Conservation (phyloP, 2,329 filamentous ascomycete genomes). For the Lachnellula cervina region DNA sequence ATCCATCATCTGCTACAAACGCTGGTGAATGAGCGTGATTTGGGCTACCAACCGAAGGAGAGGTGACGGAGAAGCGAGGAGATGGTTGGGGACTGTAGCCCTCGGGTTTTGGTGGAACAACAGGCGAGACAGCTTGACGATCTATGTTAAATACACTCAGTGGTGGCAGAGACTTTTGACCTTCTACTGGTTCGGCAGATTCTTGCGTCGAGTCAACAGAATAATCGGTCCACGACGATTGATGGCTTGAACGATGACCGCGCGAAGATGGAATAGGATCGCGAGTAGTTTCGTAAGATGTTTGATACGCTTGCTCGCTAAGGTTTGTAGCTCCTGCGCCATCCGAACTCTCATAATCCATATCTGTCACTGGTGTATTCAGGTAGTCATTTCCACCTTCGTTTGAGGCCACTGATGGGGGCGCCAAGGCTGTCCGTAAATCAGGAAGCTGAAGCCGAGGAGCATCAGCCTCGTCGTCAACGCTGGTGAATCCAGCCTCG, state of each 20-base stretch:
- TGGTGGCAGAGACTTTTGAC: background rate
- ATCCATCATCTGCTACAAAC: constrained; percentile 21
- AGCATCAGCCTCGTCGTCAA: constrained; percentile 8
- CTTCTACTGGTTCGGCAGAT: constrained; percentile 7
- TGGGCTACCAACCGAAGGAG: constrained; percentile 8
- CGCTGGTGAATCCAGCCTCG: constrained; percentile 8
- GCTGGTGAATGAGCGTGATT: constrained; percentile 20
- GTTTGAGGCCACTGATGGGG: constrained; percentile 15
- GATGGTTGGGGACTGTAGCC: constrained; percentile 25
- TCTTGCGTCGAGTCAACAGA: constrained; percentile 24
- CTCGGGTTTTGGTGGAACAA: constrained; percentile 22
- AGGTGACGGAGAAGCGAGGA: constrained; percentile 12
- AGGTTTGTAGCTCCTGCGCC: constrained; percentile 13
- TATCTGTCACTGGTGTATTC: constrained; percentile 27
- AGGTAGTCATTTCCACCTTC: constrained; percentile 20
- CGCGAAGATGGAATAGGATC: constrained; percentile 12
- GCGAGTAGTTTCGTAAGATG: constrained; percentile 16
- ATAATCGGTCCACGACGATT: constrained; percentile 29
- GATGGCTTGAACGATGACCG: constrained; percentile 19
- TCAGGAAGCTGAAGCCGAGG: constrained; percentile 21
- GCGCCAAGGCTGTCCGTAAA: constrained; percentile 24
- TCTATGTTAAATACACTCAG: background rate
- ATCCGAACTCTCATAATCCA: constrained; percentile 31
- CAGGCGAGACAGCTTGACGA: constrained; percentile 2
- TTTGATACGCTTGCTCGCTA: constrained; percentile 15